phyloP scores from a whole-genome alignment of 2,329 filamentous ascomycete genomes.

The Drechmeria coniospora region DNA sequence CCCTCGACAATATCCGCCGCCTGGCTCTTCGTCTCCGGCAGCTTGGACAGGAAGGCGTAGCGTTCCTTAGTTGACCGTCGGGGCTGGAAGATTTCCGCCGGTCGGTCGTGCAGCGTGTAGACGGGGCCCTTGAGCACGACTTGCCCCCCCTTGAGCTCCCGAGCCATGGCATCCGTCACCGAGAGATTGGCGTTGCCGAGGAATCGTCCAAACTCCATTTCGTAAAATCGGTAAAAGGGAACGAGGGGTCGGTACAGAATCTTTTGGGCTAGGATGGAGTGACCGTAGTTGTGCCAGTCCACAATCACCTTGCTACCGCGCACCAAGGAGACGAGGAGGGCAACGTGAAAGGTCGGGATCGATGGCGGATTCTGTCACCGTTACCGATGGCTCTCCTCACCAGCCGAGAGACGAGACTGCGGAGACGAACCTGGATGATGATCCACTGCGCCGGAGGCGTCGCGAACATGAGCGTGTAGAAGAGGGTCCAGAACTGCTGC shows the following conservation, averaged over 20 bases:
- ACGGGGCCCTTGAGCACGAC: slow-evolving; percentile 52
- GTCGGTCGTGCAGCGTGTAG: slow-evolving; percentile 70
- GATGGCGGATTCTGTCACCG: slow-evolving; percentile 68
- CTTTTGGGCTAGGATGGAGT: slow-evolving; percentile 66
- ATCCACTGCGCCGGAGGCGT: slow-evolving; percentile 69
- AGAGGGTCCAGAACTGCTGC: slow-evolving; percentile 62
- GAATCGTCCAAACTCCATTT: slow-evolving; percentile 51
- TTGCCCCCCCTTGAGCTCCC: slow-evolving; percentile 46
- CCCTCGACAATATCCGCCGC: slow-evolving; percentile 43
- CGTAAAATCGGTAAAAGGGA: slow-evolving; percentile 59
- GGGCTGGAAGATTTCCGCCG: slow-evolving; percentile 68
- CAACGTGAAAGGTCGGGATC: slow-evolving; percentile 74
- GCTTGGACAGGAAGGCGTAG: slow-evolving; percentile 42
- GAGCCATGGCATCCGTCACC: slow-evolving; percentile 79
- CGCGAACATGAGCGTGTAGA: slow-evolving; percentile 55
- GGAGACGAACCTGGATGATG: slow-evolving; percentile 52
- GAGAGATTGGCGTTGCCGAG: slow-evolving; percentile 63
- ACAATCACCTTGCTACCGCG: slow-evolving; percentile 73
- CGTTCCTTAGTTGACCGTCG: slow-evolving; percentile 32
- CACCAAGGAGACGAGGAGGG: slow-evolving; percentile 54
- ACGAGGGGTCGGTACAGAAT: slow-evolving; percentile 59
- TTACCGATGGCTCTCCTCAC: background rate
- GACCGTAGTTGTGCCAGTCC: slow-evolving; percentile 99
- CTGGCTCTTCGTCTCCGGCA: slow-evolving; percentile 48
- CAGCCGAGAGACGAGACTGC: too few relatives aligned